Base-by-base conservation (phyloP, 2,329 filamentous ascomycete species). In the Metarhizium guizhouense region DNA sequence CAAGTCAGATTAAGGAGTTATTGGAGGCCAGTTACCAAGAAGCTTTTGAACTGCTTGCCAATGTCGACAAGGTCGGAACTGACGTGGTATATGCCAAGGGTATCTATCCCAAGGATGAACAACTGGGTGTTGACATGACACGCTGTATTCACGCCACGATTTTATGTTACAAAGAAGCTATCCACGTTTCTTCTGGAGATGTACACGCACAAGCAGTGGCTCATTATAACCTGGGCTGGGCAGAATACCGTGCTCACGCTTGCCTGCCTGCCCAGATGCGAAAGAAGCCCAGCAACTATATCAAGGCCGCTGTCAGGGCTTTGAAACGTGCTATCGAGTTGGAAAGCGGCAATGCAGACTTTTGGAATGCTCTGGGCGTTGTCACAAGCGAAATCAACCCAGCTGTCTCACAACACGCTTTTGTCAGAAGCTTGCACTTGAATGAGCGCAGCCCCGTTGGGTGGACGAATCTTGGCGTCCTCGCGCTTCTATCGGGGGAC, bases 311-410 rank as follows among this genome's bases (percentile, higher is more conserved):
- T 1, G 87, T 97, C 60, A 82, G 86, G 54, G 94, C 90, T 64
- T 97, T 99, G 79, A 99, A 99, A 73, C 82, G 90, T 48, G 89
- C 94, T 1, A 99, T 99, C 61, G 94, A 97, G 71, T 78, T 96
- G 1, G 95, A 99, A 70, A 88, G 92, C 6, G 89, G 91, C 53
- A 99, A 97, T 66, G 77, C 90, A 0, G 93, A 97, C 62, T 97
- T 97, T 69, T 99, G 94, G 94, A 97, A 97, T 66, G 87, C 94
- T 0, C 79, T 99, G 3, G 94, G 93, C 52, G 90, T 97, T 3
- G 90, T 89, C 30, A 96, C 94, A 2, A 92, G 90, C 59, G 83
- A 84, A 49, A 79, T 96, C 61, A 96, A 89, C 65, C 87, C 92
- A 0, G 85, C 87, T 56, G 89, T 99, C 2, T 85, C 94, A 0